Base-by-base conservation (phyloP, 495 filamentous ascomycete species). In the Aspergillus avenaceus region DNA sequence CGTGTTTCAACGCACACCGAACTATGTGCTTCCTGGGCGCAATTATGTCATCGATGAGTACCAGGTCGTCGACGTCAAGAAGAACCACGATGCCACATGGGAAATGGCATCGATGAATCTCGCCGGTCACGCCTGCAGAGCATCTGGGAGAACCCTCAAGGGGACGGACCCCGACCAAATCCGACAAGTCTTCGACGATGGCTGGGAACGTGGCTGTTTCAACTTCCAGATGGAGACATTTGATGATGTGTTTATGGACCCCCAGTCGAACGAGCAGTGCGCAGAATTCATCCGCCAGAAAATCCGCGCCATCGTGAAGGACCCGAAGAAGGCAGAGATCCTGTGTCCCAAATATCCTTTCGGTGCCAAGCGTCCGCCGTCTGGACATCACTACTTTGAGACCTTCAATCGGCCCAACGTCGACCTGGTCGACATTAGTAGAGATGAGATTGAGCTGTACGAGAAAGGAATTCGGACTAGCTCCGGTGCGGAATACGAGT, bases 1-100 rank as follows among this genome's bases (percentile, higher is more conserved):
- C 1, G 72, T 78, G 14, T 76, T 76, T 49, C 75, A 78, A 50
- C 60, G 77, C 8, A 76, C 74, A 0, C 71, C 79, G 8, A 80
- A 79, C 54, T 69, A 9, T 4, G 18, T n/a, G 13, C 24, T 18
- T 36, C 45, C 28, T 2, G 5, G 9, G 21, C 40, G 19, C 16
- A 42, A 42, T 18, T 24, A 7, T 14, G 24, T 22, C 16, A 48
- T 22, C 25, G 8, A n/a, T 31, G 7, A 21, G 11, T 12, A 19
- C 5, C 5, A 19, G 8, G 16, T 14, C 9, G 34, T 1, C 1
- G 22, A 25, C 21, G 26, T 32, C 13, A 34, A 36, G 22, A 27
- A 40, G 45, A 23, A 16, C 69, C 62, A 4, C 14, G 36, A 40
- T 28, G 26, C 26, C 5, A 28, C 26, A 5, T 28, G 26, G 26